Conservation (phyloP, 352 stramenopile genomes). For the Phytophthora niederhauseri region DNA sequence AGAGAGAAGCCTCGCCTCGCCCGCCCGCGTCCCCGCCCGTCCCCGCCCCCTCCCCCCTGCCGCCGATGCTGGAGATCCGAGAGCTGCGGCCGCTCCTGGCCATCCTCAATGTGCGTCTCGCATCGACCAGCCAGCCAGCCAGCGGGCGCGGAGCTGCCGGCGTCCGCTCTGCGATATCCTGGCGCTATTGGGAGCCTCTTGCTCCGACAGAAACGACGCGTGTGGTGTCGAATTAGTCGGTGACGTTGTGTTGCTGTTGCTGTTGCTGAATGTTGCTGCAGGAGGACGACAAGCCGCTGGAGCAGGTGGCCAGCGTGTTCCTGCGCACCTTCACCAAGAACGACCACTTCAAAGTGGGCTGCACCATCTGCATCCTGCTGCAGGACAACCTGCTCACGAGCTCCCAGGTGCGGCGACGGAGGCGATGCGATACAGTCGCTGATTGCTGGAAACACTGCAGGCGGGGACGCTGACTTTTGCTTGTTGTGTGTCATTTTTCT, state of each 20-base stretch:
- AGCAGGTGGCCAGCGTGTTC: slow-evolving; percentile 74
- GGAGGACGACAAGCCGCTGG: slow-evolving; percentile 87
- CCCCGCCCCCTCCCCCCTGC: slow-evolving; percentile 11
- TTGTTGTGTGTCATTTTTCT: not conserved
- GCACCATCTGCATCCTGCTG: slow-evolving; percentile 89
- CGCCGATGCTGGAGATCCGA: slow-evolving; percentile 77
- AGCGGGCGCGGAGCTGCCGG: not conserved
- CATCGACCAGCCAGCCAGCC: not conserved
- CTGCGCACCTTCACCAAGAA: slow-evolving; percentile 87
- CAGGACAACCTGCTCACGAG: slow-evolving; percentile 92
- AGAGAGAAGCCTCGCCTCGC: slow-evolving; percentile 15
- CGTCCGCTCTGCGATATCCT: not conserved
- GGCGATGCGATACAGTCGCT: not conserved
- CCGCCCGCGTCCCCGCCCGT: not conserved
- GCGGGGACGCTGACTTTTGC: not conserved
- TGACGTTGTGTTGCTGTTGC: not conserved
- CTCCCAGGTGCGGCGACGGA: slow-evolving; percentile 62
- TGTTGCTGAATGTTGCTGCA: slow-evolving; percentile 25
- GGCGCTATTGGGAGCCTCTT: not conserved
- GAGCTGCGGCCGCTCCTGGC: slow-evolving; percentile 80
- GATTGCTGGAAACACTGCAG: not conserved
- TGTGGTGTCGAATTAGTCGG: too few relatives aligned
- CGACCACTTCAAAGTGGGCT: slow-evolving; percentile 92
- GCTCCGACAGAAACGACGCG: not conserved
- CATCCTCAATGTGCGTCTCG: slow-evolving; percentile 79